Conservation (phyloP, 805 yeast species). For the Candida piceae region DNA sequence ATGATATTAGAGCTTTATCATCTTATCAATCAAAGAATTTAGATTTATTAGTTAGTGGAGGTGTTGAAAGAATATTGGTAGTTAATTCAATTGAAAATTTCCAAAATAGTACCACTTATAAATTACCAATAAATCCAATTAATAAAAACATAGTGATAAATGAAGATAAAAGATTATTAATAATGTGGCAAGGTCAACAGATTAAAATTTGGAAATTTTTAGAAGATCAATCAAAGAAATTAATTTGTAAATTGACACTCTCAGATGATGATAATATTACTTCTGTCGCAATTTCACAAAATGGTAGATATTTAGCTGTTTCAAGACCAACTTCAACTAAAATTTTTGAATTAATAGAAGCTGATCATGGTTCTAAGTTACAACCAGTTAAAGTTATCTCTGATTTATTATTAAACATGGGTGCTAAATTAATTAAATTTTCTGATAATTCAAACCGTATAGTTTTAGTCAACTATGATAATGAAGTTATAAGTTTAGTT, state of each 20-base stretch:
- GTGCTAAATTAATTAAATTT: conserved; percentile 53
- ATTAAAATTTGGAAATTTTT: conserved; percentile 73
- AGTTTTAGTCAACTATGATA: conserved; percentile 53
- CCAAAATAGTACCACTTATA: conserved; percentile 64
- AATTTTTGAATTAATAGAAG: conserved; percentile 55
- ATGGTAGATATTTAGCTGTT: conserved; percentile 64
- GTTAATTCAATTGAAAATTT: conserved; percentile 64
- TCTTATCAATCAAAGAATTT: conserved; percentile 64
- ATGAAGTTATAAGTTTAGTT: conserved; percentile 39
- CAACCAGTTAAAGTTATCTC: conserved; percentile 53
- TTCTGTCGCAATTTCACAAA: conserved; percentile 57
- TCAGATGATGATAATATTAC: conserved; percentile 79
- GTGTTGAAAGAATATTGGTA: conserved; percentile 69
- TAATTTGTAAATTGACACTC: conserved; percentile 61
- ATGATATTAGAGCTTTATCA: conserved; percentile 77
- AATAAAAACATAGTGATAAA: conserved; percentile 33
- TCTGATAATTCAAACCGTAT: conserved; percentile 37
- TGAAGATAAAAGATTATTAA: conserved; percentile 44
- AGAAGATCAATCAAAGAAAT: conserved; percentile 37
- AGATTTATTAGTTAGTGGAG: conserved; percentile 73
- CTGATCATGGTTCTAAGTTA: conserved; percentile 24
- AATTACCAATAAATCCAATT: conserved; percentile 47
- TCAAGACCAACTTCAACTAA: conserved; percentile 65
- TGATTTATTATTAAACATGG: conserved; percentile 34
- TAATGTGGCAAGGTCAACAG: conserved; percentile 77